Conservation (phyloP, 169 alveolate genomes). For the Plasmodium malariae region DNA sequence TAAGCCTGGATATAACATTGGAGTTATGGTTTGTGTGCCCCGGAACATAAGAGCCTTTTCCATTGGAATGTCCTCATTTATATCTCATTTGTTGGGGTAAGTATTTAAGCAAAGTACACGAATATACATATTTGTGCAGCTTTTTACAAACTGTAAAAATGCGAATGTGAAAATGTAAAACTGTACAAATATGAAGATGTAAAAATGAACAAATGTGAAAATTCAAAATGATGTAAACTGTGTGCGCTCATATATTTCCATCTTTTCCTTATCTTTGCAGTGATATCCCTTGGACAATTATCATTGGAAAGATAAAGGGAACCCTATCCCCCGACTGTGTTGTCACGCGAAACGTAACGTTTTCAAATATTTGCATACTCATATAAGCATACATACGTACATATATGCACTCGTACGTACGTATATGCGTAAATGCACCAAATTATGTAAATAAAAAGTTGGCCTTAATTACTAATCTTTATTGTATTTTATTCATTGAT, state of each 20-base stretch:
- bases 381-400: background rate
- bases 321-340: constrained; percentile 58
- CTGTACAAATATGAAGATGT: too few species aligned
- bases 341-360: constrained; percentile 52
- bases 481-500: too few species aligned
- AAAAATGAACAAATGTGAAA: background rate
- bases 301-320: constrained; percentile 59
- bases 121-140: too few species aligned
- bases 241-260: background rate
- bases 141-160: too few species aligned
- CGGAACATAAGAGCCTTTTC: constrained; percentile 47
- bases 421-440: too few species aligned
- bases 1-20: constrained; percentile 63
- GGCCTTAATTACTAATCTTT: too few species aligned
- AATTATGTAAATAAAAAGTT: too few species aligned
- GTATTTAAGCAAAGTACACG: too few species aligned
- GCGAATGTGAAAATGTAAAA: too few species aligned
- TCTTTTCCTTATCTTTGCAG: background rate
- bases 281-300: constrained; percentile 70
- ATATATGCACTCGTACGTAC: background rate
- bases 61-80: constrained; percentile 56
- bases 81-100: constrained; percentile 63
- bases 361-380: background rate
- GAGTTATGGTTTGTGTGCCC: constrained; percentile 49
- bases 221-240: background rate